Evolutionary conservation across 2,329 filamentous ascomycete genomes (phyloP).

Genomic region (Leptographium wingfieldii): DNA sequence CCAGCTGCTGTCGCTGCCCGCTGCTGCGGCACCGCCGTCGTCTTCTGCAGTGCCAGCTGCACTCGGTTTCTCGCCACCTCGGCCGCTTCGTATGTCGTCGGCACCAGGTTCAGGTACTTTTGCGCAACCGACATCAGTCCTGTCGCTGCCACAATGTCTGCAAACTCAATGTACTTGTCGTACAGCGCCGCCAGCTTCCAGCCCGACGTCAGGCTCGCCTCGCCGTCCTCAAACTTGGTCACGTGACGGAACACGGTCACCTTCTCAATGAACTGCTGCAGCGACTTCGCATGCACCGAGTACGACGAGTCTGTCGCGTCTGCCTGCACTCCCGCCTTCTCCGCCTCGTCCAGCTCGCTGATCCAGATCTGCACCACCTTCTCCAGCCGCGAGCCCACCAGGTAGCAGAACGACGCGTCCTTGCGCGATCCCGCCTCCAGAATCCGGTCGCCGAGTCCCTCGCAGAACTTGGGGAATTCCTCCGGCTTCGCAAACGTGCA

Average conservation of each 20-base stretch:
- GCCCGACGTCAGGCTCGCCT: slow-evolving; percentile 56
- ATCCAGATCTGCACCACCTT: slow-evolving; percentile 96
- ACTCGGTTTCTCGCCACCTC: slow-evolving; percentile 79
- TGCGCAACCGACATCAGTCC: slow-evolving; percentile 78
- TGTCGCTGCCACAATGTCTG: slow-evolving; percentile 83
- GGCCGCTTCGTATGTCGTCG: slow-evolving; percentile 69
- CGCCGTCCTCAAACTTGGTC: slow-evolving; percentile 75
- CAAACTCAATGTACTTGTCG: slow-evolving; percentile 93
- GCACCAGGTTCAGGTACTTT: slow-evolving; percentile 82
- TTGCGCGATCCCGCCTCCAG: slow-evolving; percentile 67
- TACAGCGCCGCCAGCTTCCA: slow-evolving; percentile 89
- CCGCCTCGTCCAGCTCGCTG: slow-evolving; percentile 72
- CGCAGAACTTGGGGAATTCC: slow-evolving; percentile 90
- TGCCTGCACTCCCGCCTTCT: slow-evolving; percentile 60
- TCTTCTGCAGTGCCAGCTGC: slow-evolving; percentile 63
- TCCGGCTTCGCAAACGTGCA: slow-evolving; percentile 88
- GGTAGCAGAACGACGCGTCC: slow-evolving; percentile 91
- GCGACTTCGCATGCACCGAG: slow-evolving; percentile 74
- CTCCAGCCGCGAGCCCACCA: slow-evolving; percentile 91
- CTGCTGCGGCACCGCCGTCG: not conserved
- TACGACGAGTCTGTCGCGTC: slow-evolving; percentile 66
- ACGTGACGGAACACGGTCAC: slow-evolving; percentile 93
- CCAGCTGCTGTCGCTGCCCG: slow-evolving; percentile 8
- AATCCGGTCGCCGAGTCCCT: slow-evolving; percentile 84
- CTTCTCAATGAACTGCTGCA: slow-evolving; percentile 96